These are phyloP conservation scores for Talaromyces albobiverticillius DNA, from an alignment of 2,329 filamentous ascomycete species.

Conservation along the genomic window DNA sequence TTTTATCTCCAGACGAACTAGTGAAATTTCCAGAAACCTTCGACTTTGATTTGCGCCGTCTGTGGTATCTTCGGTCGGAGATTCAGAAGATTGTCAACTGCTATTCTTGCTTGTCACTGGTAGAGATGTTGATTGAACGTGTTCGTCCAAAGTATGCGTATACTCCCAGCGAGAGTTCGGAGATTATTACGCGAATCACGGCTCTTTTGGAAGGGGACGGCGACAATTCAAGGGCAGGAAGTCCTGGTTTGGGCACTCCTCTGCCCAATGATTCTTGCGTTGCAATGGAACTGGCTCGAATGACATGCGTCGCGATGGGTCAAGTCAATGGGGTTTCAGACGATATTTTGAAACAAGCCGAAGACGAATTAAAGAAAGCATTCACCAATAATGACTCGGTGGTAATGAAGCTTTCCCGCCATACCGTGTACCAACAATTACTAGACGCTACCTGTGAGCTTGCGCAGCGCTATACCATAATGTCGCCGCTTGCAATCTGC, in stretches of 20 bases:
- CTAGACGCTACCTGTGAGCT: conserved; percentile 28
- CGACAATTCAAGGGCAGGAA: conserved; percentile 21
- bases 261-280: conserved; percentile 38
- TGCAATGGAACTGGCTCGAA: conserved; percentile 42
- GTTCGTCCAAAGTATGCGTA: conserved; percentile 24
- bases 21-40: conserved; percentile 54
- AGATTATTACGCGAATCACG: conserved; percentile 39
- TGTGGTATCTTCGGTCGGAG: conserved; percentile 52
- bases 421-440: conserved; percentile 31
- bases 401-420: conserved; percentile 31
- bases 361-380: conserved; percentile 32
- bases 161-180: conserved; percentile 30
- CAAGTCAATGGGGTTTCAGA: conserved; percentile 29
- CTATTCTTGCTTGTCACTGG: conserved; percentile 54
- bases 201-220: conserved; percentile 34
- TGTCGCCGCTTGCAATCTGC: conserved; percentile 44
- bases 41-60: conserved; percentile 54
- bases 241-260: conserved; percentile 18
- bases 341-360: conserved; percentile 32
- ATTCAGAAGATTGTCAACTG: conserved; percentile 55
- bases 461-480: conserved; percentile 36
- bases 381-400: conserved; percentile 31
- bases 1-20: conserved; percentile 38
- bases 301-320: conserved; percentile 32
- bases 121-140: conserved; percentile 38